A percentile compares a stretch with the other conserved stretches of the same genome.
Conservation (phyloP, 768 basidiomycete species). For the Leccinellum luteum region DNA sequence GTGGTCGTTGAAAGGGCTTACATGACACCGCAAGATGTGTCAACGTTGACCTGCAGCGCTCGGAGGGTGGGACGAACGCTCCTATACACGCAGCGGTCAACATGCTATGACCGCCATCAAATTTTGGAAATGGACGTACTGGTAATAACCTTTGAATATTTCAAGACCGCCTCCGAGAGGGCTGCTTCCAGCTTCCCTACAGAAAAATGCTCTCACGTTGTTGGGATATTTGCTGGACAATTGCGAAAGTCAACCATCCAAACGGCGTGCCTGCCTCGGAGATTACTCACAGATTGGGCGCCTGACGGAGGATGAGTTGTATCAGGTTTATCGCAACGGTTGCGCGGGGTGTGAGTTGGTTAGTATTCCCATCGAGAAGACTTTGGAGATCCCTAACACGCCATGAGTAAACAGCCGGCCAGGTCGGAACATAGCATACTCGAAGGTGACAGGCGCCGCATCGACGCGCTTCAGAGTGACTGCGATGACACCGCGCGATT, state of each 20-base stretch:
- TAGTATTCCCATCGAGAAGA: slow-evolving; percentile 25
- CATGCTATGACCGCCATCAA: neutral
- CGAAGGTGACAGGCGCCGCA: slow-evolving; percentile 35
- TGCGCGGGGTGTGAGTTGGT: slow-evolving; percentile 27
- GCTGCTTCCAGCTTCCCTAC: slow-evolving; percentile 28
- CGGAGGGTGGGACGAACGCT: slow-evolving; percentile 45
- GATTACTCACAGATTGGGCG: slow-evolving; percentile 40
- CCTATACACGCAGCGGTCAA: slow-evolving; percentile 24
- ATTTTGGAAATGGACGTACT: slow-evolving; percentile 34
- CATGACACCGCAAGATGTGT: slow-evolving; percentile 46
- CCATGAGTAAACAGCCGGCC: neutral
- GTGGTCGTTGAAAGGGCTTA: slow-evolving; percentile 18
- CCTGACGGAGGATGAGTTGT: slow-evolving; percentile 49
- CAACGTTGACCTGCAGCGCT: slow-evolving; percentile 44
- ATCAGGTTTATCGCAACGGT: slow-evolving; percentile 44
- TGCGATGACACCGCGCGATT: slow-evolving; percentile 26
- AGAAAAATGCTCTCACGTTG: slow-evolving; percentile 47
- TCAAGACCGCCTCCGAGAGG: slow-evolving; percentile 36
- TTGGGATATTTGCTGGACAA: slow-evolving; percentile 41
- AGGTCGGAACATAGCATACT: slow-evolving; percentile 21
- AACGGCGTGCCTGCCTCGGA: neutral
- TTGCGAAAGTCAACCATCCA: neutral
- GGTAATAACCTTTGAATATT: slow-evolving; percentile 48
- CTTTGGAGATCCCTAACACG: slow-evolving; percentile 21
- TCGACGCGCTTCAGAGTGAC: slow-evolving; percentile 39